Conservation (phyloP, 2,329 filamentous ascomycete species). For the Sarocladium oryzae region DNA sequence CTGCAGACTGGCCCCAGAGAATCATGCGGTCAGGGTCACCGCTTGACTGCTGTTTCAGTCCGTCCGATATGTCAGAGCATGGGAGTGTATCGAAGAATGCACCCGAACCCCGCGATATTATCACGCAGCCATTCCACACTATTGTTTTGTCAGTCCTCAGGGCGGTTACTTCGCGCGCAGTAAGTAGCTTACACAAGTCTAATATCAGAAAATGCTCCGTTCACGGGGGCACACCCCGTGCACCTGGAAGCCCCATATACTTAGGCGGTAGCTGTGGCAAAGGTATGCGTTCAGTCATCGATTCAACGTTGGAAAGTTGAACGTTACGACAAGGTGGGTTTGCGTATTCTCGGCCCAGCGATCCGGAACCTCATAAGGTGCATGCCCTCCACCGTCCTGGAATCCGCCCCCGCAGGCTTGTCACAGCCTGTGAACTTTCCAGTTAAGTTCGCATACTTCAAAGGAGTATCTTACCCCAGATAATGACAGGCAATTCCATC, state of each 20-base stretch:
- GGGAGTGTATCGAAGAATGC: background rate
- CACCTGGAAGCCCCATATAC: slow-evolving; percentile 34
- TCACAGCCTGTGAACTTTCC: too few relatives aligned
- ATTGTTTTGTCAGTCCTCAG: background rate
- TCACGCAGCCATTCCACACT: slow-evolving; percentile 25
- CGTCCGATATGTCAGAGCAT: too few relatives aligned
- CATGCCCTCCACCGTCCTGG: slow-evolving; percentile 33
- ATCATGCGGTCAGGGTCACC: slow-evolving; percentile 24
- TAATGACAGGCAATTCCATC: slow-evolving; percentile 15
- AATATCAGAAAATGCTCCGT: slow-evolving; percentile 17
- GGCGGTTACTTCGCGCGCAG: too few relatives aligned
- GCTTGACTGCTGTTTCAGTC: background rate
- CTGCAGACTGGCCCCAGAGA: slow-evolving; percentile 26
- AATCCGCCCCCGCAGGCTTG: slow-evolving; percentile 19
- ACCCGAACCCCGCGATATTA: slow-evolving; percentile 23
- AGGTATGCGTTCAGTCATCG: too few relatives aligned
- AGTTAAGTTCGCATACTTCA: too few relatives aligned
- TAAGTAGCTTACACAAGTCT: slow-evolving; percentile 23
- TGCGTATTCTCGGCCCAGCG: slow-evolving; percentile 22
- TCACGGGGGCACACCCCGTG: slow-evolving; percentile 13
- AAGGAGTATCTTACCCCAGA: slow-evolving; percentile 8
- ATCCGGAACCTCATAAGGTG: slow-evolving; percentile 44
- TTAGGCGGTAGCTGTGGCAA: slow-evolving; percentile 28
- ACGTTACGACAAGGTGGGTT: slow-evolving; percentile 38
- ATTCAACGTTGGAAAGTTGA: too few relatives aligned